These are phyloP conservation scores for Pythium brassicae DNA, from an alignment of 352 stramenopile species.

Conservation along the genomic window DNA sequence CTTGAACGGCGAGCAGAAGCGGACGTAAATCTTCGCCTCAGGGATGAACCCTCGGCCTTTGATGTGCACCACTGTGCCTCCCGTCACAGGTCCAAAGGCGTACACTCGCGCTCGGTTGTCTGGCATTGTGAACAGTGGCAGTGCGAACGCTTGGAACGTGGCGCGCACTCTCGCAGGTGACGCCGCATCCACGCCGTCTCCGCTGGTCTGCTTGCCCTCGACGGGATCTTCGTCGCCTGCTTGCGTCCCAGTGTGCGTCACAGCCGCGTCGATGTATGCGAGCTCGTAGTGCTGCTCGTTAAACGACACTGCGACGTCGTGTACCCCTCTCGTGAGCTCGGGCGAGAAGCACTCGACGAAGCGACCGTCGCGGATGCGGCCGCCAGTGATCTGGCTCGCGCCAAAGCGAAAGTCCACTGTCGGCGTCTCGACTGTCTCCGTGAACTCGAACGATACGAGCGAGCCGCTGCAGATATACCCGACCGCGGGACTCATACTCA, in stretches of 20 bases:
- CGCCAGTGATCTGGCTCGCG: slow-evolving; percentile 21
- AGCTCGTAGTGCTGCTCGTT: slow-evolving; percentile 67
- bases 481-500: slow-evolving; percentile 44
- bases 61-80: slow-evolving; percentile 44
- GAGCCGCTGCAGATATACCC: slow-evolving; percentile 65
- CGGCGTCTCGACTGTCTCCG: slow-evolving; percentile 43
- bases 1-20: slow-evolving; percentile 40
- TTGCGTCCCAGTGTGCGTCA: background rate
- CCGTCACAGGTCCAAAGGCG: slow-evolving; percentile 41
- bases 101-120: slow-evolving; percentile 35
- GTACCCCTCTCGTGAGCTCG: slow-evolving; percentile 31
- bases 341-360: slow-evolving; percentile 70
- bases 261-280: slow-evolving; percentile 4
- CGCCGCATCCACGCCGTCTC: background rate
- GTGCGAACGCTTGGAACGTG: slow-evolving; percentile 45
- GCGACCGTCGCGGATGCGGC: slow-evolving; percentile 27
- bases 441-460: slow-evolving; percentile 63
- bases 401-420: slow-evolving; percentile 67
- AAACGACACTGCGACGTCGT: slow-evolving; percentile 54
- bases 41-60: slow-evolving; percentile 56
- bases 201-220: background rate
- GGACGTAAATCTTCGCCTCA: slow-evolving; percentile 60
- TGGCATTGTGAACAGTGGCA: slow-evolving; percentile 55
- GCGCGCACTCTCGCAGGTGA: slow-evolving; percentile 6
- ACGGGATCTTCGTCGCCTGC: background rate